A percentile compares a stretch with the other conserved stretches of the same genome.
Conservation (phyloP, 176 grass and related monocot species). For the Thalia dealbata region DNA sequence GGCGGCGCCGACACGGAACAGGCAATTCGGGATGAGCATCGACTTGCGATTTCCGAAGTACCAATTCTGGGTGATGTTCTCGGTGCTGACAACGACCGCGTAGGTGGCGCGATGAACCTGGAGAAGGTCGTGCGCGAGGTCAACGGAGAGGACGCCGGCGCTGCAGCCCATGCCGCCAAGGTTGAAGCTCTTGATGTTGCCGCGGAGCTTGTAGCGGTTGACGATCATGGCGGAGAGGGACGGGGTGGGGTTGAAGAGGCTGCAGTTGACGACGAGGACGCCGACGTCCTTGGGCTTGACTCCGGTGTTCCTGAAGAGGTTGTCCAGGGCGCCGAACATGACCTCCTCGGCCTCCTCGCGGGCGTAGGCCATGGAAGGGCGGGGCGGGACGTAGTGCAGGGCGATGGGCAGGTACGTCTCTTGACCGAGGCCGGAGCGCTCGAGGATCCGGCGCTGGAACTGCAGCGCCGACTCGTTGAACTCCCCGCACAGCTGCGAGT, state of each 20-base stretch:
- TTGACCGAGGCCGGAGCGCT: conserved; percentile 34
- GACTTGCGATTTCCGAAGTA: conserved; percentile 43
- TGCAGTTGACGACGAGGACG: conserved; percentile 49
- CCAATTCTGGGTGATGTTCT: conserved; percentile 50
- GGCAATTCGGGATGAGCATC: conserved; percentile 41
- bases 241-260: conserved; percentile 39
- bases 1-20: conserved; percentile 42
- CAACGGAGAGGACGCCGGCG: conserved; percentile 35
- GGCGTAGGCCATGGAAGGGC: conserved; percentile 25
- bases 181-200: conserved; percentile 39
- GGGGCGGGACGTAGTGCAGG: conserved; percentile 21
- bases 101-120: conserved; percentile 29
- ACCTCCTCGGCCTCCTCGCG: conserved; percentile 37
- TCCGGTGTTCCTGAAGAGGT: conserved; percentile 24
- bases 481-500: conserved; percentile 17
- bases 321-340: conserved; percentile 43
- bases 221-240: conserved; percentile 49
- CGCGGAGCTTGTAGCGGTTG: conserved; percentile 39
- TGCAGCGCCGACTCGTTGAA: conserved; percentile 17
- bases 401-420: conserved; percentile 28
- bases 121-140: conserved; percentile 31
- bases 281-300: conserved; percentile 31
- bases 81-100: conserved; percentile 44
- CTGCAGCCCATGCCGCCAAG: conserved; percentile 57
- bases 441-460: conserved; percentile 35